These are phyloP conservation scores for Trichophyton equinum DNA, from an alignment of 2,329 filamentous ascomycete species.

Conservation along the genomic window DNA sequence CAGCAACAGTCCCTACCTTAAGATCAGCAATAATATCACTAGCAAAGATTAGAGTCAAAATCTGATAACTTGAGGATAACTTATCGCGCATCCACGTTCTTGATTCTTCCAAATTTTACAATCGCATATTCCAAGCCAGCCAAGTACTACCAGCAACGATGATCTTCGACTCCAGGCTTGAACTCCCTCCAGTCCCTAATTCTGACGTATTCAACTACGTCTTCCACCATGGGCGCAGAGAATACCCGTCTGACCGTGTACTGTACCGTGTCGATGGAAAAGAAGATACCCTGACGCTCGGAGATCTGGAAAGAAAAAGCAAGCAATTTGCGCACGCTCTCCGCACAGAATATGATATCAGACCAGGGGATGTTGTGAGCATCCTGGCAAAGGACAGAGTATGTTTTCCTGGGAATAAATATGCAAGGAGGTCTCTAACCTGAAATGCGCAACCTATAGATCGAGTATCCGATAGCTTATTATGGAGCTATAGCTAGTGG, in stretches of 20 bases:
- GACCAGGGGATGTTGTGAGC: conserved; percentile 11
- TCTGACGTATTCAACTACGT: conserved; percentile 15
- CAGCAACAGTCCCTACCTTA: not conserved
- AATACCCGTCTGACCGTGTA: conserved; percentile 11
- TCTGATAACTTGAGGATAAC: not conserved
- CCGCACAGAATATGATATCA: conserved; percentile 9
- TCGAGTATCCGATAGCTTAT: conserved; percentile 18
- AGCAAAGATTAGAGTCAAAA: not conserved
- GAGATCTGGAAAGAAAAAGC: conserved; percentile 13
- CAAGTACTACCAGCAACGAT: not conserved
- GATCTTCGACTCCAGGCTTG: not conserved
- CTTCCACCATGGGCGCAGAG: conserved; percentile 10
- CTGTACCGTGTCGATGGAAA: conserved; percentile 12
- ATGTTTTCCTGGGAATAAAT: not conserved
- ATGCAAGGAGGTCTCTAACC: not conserved
- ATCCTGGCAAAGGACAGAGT: conserved; percentile 13
- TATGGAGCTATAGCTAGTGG: conserved; percentile 17
- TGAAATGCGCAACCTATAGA: conserved; percentile 8
- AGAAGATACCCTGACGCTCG: conserved; percentile 11
- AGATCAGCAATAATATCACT: not conserved
- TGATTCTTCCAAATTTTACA: not conserved
- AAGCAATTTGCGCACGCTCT: conserved; percentile 12
- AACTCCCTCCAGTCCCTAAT: not conserved
- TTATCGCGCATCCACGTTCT: not conserved
- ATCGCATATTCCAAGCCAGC: not conserved